Evolutionary conservation across 345 rosid species (phyloP), one percentile per base, ranked within the genome.

Genomic region (Pugionium cornutum): DNA sequence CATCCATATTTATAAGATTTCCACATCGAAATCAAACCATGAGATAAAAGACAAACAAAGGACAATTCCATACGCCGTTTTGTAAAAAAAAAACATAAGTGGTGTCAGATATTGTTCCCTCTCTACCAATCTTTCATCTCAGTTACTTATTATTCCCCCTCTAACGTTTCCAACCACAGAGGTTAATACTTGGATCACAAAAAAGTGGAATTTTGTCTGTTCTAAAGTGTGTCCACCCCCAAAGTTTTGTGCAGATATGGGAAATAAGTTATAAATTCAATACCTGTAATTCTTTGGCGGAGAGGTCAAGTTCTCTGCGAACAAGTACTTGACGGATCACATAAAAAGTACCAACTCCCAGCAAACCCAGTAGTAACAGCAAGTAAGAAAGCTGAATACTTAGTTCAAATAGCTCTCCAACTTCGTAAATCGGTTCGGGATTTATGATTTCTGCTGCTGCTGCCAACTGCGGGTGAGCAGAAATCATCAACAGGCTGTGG

Each of bases 221-320:
- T 42, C 25, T 10, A 2, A 42, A 10, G 4, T 10, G 11, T 42
- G 8, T 42, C 2, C 2, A 42, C 4, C 44, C 45, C 44, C 18
- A 42, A 42, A 42, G 45, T 10, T 42, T n/a, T 43, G 18, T 18
- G 18, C 26, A 43, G 4, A n/a, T 4, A 3, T 7, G 41, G 3
- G 41, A 7, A 37, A 37, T 2, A 41, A 6, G 44, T 37, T 10
- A 26, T 29, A 34, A 2, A 29, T 31, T 33, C 5, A 50, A 63
- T 68, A 85, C 98, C 94, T 92, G 97, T 80, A 92, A 73, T 44
- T 89, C 97, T 78, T 89, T 92, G 49, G 98, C 96, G 32, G 98
- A 89, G 70, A 89, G 98, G 78, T 89, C 98, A 47, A 92, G 98
- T 76, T 92, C 97, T 84, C 97, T 83, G 33, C 98, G 89, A 4